These are phyloP conservation scores for Pseudocercospora fuligena DNA, from an alignment of 2,329 filamentous ascomycete species.

Conservation along the genomic window DNA sequence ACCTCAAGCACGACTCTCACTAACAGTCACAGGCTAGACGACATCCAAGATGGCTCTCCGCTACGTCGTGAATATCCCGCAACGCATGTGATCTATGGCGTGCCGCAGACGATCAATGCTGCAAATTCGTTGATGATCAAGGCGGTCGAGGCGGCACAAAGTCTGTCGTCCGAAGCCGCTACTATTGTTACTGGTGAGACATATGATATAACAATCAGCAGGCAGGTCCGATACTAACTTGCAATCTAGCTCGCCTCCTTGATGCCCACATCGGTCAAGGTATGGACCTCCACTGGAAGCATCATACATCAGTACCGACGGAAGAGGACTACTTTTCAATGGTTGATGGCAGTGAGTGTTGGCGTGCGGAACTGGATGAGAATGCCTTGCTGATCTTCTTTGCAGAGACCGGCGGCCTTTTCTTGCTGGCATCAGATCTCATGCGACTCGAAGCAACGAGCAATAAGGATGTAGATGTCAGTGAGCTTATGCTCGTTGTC, in stretches of 20 bases:
- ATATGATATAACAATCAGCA: neutral
- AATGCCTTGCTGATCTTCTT: neutral
- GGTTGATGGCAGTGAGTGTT: conserved; percentile 15
- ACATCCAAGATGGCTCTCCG: conserved; percentile 16
- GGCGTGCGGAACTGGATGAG: neutral
- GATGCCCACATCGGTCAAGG: conserved; percentile 16
- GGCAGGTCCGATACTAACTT: neutral
- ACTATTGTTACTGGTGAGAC: conserved; percentile 3
- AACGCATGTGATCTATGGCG: conserved; percentile 11
- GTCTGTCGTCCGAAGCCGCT: conserved; percentile 7
- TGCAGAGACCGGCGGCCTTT: conserved; percentile 16
- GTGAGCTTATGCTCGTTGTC: conserved; percentile 1
- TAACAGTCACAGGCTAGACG: conserved; percentile 8
- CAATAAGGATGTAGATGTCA: conserved; percentile 6
- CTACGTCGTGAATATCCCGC: conserved; percentile 11
- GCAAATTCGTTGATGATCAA: conserved; percentile 16
- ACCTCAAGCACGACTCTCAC: neutral
- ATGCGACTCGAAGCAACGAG: conserved; percentile 9
- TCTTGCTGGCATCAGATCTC: conserved; percentile 8
- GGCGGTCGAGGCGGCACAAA: conserved; percentile 1
- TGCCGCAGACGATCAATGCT: conserved; percentile 16
- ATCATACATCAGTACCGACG: conserved; percentile 6
- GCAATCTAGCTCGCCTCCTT: conserved; percentile 3
- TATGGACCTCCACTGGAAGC: conserved; percentile 17
- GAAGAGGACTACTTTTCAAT: conserved; percentile 15